Base-by-base conservation (phyloP, 805 yeast genomes). In the Zygotorulaspora danielsina region DNA sequence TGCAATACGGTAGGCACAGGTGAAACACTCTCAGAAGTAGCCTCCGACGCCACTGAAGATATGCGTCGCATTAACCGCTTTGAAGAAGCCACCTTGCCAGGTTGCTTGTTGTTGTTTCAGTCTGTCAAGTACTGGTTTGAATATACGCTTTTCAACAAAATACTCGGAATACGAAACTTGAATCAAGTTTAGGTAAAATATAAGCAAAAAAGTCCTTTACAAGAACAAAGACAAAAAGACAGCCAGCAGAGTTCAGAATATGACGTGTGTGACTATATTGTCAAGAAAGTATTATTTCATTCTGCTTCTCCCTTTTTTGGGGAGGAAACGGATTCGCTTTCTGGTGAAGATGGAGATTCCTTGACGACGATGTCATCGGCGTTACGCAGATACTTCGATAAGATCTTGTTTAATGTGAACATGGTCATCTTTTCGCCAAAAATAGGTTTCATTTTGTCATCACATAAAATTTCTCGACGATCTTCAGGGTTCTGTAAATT, bases 401-500 rank as follows among this genome's bases (percentile, higher is more conserved):
- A 55, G 7, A 74, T 58, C 52, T 78, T 79, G 38, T 68, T 66
- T 78, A 82, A 67, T 39, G 68, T 67, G 53, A 82, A 81, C 66
- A 77, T 73, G 8, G 75, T 69, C 33, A 77, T 71, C 62, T 57
- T 71, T 38, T 72, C 72, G 11, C 86, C 87, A 59, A 84, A 84
- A 1, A 85, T 51, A 2, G 69, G 69, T 41, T 61, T 64, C 65
- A 83, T 60, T 39, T 59, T 67, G 1, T 70, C 80, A 51, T 83
- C 88, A 53, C 86, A 81, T 3, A 75, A 11, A 6, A 86, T 79
- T 43, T 76, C 78, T 37, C 89, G 67, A 46, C 70, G 71, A 58
- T 85, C 84, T 2, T 65, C 51, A 2, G 89, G 84, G 46, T 82
- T 76, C 55, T 85, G 94, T 17, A 86, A 59, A 13, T 73, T 61